Evolutionary conservation across 129 eudicot genomes (phyloP).

Genomic region (Silybum marianum): DNA sequence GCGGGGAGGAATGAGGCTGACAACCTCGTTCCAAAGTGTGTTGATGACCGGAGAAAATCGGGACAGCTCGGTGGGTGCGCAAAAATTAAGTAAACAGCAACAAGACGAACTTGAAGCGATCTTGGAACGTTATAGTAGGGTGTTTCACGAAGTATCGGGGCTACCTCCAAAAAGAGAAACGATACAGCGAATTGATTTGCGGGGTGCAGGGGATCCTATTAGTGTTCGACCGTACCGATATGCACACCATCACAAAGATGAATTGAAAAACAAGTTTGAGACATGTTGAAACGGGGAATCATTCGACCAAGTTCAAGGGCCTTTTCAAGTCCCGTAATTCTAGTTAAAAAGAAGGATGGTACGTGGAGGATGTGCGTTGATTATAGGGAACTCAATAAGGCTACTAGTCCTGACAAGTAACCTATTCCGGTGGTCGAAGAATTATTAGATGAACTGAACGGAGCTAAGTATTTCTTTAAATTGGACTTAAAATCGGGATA

Average conservation of each 20-base stretch:
- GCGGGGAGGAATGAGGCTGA: no score
- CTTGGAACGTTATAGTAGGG: background rate
- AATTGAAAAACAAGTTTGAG: background rate
- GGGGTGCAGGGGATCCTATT: background rate
- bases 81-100: background rate
- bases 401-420: no score
- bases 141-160: background rate
- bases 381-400: no score
- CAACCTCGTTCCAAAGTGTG: no score
- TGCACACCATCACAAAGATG: background rate
- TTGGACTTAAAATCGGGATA: no score
- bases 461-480: no score
- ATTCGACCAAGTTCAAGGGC: background rate
- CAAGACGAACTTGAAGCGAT: background rate
- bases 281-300: background rate
- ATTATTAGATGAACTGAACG: no score
- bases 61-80: background rate
- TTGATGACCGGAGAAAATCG: no score
- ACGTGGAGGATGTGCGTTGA: no score
- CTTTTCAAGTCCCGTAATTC: no score
- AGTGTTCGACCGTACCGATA: background rate
- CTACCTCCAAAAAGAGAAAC: background rate
- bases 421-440: background rate
- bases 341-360: no score
- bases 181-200: background rate